These are phyloP conservation scores for Porpolomopsis calyptriformis DNA, from an alignment of 768 basidiomycete species.

Conservation along the genomic window DNA sequence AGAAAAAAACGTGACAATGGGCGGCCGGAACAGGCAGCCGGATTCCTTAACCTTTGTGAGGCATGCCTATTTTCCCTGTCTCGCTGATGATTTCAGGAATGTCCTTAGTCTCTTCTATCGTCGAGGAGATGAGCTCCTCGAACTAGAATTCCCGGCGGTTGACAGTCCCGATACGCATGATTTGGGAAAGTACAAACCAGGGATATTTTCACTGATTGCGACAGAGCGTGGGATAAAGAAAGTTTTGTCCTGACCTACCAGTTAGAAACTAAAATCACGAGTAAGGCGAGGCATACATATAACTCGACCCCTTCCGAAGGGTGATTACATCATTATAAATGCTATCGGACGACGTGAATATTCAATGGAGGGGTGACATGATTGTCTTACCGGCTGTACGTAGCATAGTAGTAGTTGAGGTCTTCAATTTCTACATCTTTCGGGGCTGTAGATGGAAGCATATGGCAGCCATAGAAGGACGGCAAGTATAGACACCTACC, in stretches of 20 bases:
- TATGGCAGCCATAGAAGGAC: constrained; percentile 7
- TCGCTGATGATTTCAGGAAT: constrained; percentile 89
- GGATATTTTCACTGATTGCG: constrained; percentile 96
- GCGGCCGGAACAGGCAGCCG: constrained; percentile 3
- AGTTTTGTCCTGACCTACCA: constrained; percentile 71
- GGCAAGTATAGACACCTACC: constrained; percentile 30
- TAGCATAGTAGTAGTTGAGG: constrained; percentile 92
- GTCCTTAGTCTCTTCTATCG: constrained; percentile 94
- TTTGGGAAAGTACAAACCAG: constrained; percentile 35
- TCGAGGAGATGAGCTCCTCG: constrained; percentile 83
- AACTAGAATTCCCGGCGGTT: constrained; percentile 37
- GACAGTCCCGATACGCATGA: background rate
- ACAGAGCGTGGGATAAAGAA: constrained; percentile 86
- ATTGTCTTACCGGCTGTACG: constrained; percentile 73
- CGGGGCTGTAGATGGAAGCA: constrained; percentile 45
- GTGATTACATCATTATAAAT: constrained; percentile 99
- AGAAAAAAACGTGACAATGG: constrained; percentile 8
- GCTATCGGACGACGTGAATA: constrained; percentile 24
- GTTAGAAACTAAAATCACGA: constrained; percentile 6
- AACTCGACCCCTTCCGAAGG: constrained; percentile 85
- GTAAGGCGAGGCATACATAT: constrained; percentile 55
- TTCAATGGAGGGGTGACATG: constrained; percentile 4
- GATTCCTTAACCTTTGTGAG: constrained; percentile 53
- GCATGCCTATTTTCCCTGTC: constrained; percentile 89
- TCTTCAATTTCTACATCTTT: constrained; percentile 95